Evolutionary conservation across 306 rosid genomes (phyloP).

Genomic region (Cicer yamashitae): DNA sequence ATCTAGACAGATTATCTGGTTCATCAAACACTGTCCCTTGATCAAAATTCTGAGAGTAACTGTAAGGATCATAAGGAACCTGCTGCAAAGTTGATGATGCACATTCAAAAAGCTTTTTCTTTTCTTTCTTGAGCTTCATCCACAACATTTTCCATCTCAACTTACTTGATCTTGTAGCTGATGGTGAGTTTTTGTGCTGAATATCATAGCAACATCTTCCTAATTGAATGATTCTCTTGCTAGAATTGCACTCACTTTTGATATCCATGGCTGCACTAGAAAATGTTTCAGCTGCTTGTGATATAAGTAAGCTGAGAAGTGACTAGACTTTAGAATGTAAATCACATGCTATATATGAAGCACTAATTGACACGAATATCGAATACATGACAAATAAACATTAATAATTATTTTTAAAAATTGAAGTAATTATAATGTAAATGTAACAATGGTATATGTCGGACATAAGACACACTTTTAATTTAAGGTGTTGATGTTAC

Average conservation of each 20-base stretch:
- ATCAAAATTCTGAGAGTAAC: slow-evolving; percentile 71
- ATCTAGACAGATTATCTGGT: slow-evolving; percentile 53
- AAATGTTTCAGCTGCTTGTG: slow-evolving; percentile 4
- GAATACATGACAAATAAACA: too few relatives aligned
- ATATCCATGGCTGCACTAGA: slow-evolving; percentile 39
- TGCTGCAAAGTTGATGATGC: slow-evolving; percentile 5
- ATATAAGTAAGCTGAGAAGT: not conserved
- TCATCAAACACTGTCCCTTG: slow-evolving; percentile 51
- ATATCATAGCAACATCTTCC: too few relatives aligned
- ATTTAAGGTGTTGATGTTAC: too few relatives aligned
- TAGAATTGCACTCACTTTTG: slow-evolving; percentile 41
- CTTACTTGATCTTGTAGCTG: slow-evolving; percentile 38
- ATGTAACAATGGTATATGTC: too few relatives aligned
- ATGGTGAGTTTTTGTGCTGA: not conserved
- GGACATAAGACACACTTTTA: too few relatives aligned
- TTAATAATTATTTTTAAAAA: too few relatives aligned
- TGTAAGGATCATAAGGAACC: slow-evolving; percentile 56
- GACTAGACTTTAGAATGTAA: not conserved
- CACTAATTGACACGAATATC: too few relatives aligned
- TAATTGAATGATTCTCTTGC: too few relatives aligned
- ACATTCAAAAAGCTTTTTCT: slow-evolving; percentile 43
- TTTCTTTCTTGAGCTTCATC: slow-evolving; percentile 50
- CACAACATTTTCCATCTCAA: slow-evolving; percentile 44
- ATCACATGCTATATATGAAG: too few relatives aligned
- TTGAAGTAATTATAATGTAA: too few relatives aligned